These are phyloP conservation scores for Malus asiatica DNA, from an alignment of 306 rosid species.

Conservation along the genomic window DNA sequence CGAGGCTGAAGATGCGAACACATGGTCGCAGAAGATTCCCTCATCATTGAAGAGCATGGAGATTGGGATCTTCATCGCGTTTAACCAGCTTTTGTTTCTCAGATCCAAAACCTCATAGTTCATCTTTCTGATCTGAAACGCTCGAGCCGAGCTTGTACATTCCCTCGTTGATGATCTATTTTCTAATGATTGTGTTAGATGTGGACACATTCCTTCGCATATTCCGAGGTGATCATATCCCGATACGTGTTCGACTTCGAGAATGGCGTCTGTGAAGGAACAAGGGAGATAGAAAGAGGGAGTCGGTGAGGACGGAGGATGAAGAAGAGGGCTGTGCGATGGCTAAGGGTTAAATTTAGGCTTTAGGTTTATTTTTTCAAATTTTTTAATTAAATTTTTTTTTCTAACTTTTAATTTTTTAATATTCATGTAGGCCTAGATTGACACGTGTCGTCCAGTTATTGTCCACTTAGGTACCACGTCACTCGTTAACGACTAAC, in stretches of 20 bases:
- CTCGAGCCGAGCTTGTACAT: constrained; percentile 50
- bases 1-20: constrained; percentile 41
- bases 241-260: constrained; percentile 41
- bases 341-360: too few relatives aligned
- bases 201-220: constrained; percentile 53
- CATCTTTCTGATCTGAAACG: constrained; percentile 40
- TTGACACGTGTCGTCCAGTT: fast-evolving
- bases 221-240: constrained; percentile 51
- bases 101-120: constrained; percentile 44
- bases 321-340: too few relatives aligned
- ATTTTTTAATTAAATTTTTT: too few relatives aligned
- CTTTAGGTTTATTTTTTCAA: too few relatives aligned
- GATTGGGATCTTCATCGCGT: constrained; percentile 36
- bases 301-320: too few relatives aligned
- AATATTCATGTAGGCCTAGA: too few relatives aligned
- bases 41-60: constrained; percentile 54
- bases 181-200: constrained; percentile 45
- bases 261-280: constrained; percentile 24
- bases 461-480: too few relatives aligned
- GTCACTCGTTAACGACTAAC: fast-evolving
- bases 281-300: too few relatives aligned
- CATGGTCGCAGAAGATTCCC: constrained; percentile 59
- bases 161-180: constrained; percentile 66
- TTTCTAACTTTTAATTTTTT: too few relatives aligned
- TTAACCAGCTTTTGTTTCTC: constrained; percentile 52